Evolutionary conservation across 2,329 filamentous ascomycete genomes (phyloP), one percentile per base, ranked within the genome.

Genomic region (Penicillium sp.): DNA sequence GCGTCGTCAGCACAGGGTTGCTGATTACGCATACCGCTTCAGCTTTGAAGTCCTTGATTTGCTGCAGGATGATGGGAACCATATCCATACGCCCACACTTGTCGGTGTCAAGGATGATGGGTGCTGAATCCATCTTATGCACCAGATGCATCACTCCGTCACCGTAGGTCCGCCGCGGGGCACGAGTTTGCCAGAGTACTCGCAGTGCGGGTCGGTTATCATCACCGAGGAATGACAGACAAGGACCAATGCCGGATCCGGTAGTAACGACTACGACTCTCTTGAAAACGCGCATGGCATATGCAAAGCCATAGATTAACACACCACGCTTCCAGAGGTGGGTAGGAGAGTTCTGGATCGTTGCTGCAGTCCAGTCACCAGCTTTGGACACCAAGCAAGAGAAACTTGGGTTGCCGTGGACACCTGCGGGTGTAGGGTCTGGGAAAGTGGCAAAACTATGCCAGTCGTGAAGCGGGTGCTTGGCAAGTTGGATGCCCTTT

Each of bases 361-460:
- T 81, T 31, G 78, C 76, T 25, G 76, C 76, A 0, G 88, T 91
- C 88, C 88, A 91, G 73, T 91, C 88, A 22, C 88, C 88, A 4
- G 87, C 88, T 61, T 86, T 87, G 51, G 87, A 89, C 28, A 91
- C 80, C 30, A 91, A 76, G 30, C 88, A 77, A 0, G 86, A 89
- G 73, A 87, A 90, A 14, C 83, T 85, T 50, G 36, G 78, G 73
- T 55, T 77, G 10, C 59, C 61, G 2, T 50, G 52, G 9, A 51
- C 40, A 12, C 55, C 61, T 4, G 42, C 36, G 4, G 61, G 55
- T 4, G 30, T 68, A 2, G 82, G 78, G 56, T 84, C 80, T 1
- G 88, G 85, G 57, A 91, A 88, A 1, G 86, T 87, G 41, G 88
- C 89, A 67, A 92, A 92, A 0, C 85, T 83, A 73, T 92, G 89